phyloP scores from a whole-genome alignment of 2,329 filamentous ascomycete genomes.

The Ophiostoma ulmi region DNA sequence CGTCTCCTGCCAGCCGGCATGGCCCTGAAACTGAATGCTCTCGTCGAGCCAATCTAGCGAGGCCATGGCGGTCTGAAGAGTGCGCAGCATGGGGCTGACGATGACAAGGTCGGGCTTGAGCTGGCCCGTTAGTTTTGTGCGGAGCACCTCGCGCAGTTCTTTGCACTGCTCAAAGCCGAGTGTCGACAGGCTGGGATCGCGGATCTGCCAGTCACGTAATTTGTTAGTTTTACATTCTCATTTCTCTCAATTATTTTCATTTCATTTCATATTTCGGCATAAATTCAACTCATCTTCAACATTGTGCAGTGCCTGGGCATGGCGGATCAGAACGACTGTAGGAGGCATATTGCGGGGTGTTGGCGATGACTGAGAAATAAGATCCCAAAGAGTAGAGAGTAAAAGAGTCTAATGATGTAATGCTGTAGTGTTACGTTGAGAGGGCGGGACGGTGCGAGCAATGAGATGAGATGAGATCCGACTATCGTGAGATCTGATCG shows the following conservation, averaged over 20 bases:
- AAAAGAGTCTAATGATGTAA: neutral
- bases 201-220: constrained; percentile 45
- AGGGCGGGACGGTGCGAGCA: neutral
- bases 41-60: constrained; percentile 54
- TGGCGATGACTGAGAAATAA: neutral
- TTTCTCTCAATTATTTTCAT: too few relatives aligned
- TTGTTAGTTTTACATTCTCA: constrained; percentile 28
- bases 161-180: constrained; percentile 48
- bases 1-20: constrained; percentile 59
- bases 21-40: constrained; percentile 50
- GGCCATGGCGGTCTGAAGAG: constrained; percentile 57
- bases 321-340: constrained; percentile 74
- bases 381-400: neutral
- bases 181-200: constrained; percentile 48
- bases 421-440: neutral
- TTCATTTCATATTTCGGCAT: neutral
- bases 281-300: constrained; percentile 42
- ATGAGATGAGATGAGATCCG: neutral
- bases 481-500: constrained; percentile 9
- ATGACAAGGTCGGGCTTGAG: constrained; percentile 51
- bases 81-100: constrained; percentile 60
- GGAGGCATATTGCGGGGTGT: constrained; percentile 42
- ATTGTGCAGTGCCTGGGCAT: constrained; percentile 69
- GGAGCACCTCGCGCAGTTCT: constrained; percentile 41
- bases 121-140: constrained; percentile 39